Conservation (phyloP, 768 basidiomycete genomes). For the Mycena crocata region DNA sequence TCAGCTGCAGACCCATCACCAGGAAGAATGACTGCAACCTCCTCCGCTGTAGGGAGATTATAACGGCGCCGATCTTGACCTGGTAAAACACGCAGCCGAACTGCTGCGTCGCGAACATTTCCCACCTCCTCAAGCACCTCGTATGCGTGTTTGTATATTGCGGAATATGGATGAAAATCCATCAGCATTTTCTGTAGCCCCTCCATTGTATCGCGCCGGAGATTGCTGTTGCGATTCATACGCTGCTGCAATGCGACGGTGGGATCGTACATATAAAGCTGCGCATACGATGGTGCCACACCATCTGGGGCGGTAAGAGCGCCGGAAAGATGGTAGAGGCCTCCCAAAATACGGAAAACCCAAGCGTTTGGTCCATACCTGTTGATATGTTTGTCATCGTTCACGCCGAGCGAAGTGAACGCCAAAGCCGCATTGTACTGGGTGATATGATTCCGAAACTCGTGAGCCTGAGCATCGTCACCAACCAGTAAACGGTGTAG, state of each 20-base stretch:
- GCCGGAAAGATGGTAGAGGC: constrained; percentile 2
- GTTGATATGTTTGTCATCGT: constrained; percentile 30
- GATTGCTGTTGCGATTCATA: neutral
- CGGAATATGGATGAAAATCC: neutral
- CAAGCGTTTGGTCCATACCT: neutral
- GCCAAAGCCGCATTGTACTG: constrained; percentile 17
- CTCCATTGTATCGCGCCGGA: neutral
- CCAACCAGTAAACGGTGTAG: neutral
- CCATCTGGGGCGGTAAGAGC: neutral
- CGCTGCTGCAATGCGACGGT: neutral
- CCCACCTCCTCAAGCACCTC: neutral
- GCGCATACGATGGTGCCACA: neutral
- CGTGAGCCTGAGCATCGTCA: neutral
- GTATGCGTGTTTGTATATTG: neutral
- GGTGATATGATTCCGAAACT: constrained; percentile 29
- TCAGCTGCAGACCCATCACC: constrained; percentile 35
- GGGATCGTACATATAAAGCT: constrained; percentile 15
- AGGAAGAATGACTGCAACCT: constrained; percentile 52
- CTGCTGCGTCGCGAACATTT: neutral
- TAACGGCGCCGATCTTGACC: constrained; percentile 45
- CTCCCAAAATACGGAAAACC: neutral
- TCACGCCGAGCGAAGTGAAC: neutral
- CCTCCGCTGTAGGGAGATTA: constrained; percentile 51
- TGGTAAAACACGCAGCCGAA: constrained; percentile 11
- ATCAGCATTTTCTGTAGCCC: neutral